Percentiles rank a stretch among this genome's conserved stretches.
These are phyloP conservation scores for Aspergillus felis DNA, from an alignment of 2,329 filamentous ascomycete genomes.

Conservation along the genomic window DNA sequence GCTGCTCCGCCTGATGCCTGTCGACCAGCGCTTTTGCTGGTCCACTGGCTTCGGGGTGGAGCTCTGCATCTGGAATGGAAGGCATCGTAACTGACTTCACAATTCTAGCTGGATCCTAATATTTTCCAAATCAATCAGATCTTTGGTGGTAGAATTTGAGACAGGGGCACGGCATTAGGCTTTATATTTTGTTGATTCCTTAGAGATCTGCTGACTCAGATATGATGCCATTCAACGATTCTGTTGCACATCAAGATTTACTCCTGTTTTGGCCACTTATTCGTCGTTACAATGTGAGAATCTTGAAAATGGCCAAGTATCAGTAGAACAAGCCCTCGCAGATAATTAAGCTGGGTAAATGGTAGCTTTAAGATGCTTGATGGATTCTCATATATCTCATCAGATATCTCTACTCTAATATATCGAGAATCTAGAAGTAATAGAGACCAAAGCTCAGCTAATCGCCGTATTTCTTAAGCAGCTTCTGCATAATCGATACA, in stretches of 20 bases:
- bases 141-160: no score
- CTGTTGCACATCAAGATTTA: not conserved
- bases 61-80: conserved; percentile 38
- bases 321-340: not conserved
- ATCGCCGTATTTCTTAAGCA: conserved; percentile 67
- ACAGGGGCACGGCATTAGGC: no score
- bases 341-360: not conserved
- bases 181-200: no score
- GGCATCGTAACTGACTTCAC: conserved; percentile 15
- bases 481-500: conserved; percentile 70
- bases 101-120: no score
- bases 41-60: conserved; percentile 45
- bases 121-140: no score
- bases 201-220: no score
- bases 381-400: not conserved
- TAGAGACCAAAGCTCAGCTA: not conserved
- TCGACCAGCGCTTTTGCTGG: conserved; percentile 37
- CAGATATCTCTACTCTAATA: not conserved
- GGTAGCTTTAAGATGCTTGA: not conserved
- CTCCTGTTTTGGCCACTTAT: no score
- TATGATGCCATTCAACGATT: no score
- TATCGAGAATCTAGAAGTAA: no score
- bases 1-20: conserved; percentile 30
- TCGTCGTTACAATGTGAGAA: not conserved
- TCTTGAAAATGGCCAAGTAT: not conserved